Base-by-base conservation (phyloP, 2,329 filamentous ascomycete genomes). In the Beauveria caledonica region DNA sequence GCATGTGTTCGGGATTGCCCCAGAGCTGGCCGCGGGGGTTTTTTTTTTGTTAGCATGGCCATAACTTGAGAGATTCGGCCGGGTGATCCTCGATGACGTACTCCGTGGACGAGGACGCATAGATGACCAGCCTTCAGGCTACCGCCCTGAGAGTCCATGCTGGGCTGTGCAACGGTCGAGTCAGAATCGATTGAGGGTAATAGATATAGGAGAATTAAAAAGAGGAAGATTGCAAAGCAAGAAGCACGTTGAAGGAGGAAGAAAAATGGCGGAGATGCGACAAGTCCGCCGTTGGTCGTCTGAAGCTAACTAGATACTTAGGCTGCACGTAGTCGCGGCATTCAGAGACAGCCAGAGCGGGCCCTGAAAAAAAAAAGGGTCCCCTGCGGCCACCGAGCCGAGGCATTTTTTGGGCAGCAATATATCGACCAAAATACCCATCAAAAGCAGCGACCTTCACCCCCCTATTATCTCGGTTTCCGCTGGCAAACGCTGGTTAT, bases 1-100 rank as follows among this genome's bases (percentile, higher is more conserved):
- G 78, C 73, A 93, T 82, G 72, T 94, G 89, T 52, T 78, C 78
- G 1, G 90, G 90, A 64, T 90, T 90, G 21, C 90, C 90, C 90
- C 90, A 93, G 65, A 92, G 79, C 75, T 90, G 65, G 11, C 42
- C 15, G 55, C 19, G 45, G 33, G 23, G 6, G 19, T n/a, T n/a
- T n/a, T n/a, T n/a, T n/a, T n/a, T n/a, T 33, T 21, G 46, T 59
- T 33, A 46, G 57, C 36, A 33, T 39, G 33, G 33, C n/a, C n/a
- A n/a, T n/a, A 17, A 48, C 5, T 51, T n/a, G n/a, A n/a, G n/a
- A n/a, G n/a, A n/a, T n/a, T n/a, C n/a, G 2, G 25, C 40, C 27
- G 57, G 36, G 61, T 25, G 36, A 51, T 63, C 21, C 23, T 55
- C 58, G 63, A 58, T 62, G 63, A 73, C 82, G 72, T 82, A 89